Evolutionary conservation across 176 grass and related monocot species (phyloP), one percentile per base, ranked within the genome.

Genomic region (Saccharum officinarum): DNA sequence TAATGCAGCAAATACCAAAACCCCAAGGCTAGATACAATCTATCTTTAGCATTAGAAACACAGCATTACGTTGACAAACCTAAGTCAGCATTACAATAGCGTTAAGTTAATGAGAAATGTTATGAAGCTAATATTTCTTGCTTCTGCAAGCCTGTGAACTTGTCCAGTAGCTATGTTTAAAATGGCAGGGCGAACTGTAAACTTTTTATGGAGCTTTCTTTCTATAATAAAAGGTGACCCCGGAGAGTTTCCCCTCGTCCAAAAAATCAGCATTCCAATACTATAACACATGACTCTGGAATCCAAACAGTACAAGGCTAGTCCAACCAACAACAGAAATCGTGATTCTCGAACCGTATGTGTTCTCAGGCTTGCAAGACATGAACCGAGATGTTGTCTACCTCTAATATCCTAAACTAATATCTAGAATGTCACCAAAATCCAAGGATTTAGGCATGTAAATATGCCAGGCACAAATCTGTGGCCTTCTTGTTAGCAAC

Each of bases 31-130:
- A 78, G 37, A 70, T 10, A 72, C 11, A 73, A 46, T 26, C 10
- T 9, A 46, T 54, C 74, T 60, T 77, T 40, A 75, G 23, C 60
- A 55, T 23, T 75, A 82, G 36, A 36, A 82, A 60, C 37, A 57
- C 64, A 37, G 0, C 42, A 47, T 33, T 46, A 40, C n/a, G 57
- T 41, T 75, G 65, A 49, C 69, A 67, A 81, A 68, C 20, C 36
- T 67, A 81, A 75, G 52, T 67, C 61, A 37, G 40, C 44, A 77
- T 26, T 45, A 22, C 69, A 44, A 72, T 72, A 44, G 6, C 10
- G 41, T 67, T 25, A 25, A 25, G n/a, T 44, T 72, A 42, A 71
- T 22, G 4, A n/a, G 20, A 71, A 71, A 12, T 23, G 38, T 40
- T 39, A 39, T 10, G 18, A 40, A 70, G 37, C 22, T 71, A 71